Percentiles rank a stretch among this genome's conserved stretches.
Conservation (phyloP, 441 rosid species). For the Jatropha multifida region DNA sequence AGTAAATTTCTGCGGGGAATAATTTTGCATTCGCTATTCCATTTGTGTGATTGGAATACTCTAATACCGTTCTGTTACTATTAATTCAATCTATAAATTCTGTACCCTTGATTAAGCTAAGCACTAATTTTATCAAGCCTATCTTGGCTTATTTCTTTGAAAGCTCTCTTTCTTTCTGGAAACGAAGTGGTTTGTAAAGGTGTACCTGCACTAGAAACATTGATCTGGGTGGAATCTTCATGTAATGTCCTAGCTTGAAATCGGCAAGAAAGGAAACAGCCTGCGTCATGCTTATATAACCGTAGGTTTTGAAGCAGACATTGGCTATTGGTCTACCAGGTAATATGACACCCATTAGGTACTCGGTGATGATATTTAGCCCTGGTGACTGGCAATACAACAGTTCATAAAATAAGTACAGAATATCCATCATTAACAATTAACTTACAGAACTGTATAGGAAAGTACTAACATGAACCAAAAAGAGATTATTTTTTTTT, state of each 20-base stretch:
- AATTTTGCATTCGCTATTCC: too few species aligned
- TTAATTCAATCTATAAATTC: background rate
- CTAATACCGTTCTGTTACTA: background rate
- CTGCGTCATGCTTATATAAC: slow-evolving; percentile 62
- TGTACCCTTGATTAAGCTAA: background rate
- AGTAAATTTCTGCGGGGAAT: background rate
- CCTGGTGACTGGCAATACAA: slow-evolving; percentile 36
- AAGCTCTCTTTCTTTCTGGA: background rate
- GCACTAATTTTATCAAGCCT: background rate
- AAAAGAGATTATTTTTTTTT: background rate
- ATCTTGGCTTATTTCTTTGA: background rate
- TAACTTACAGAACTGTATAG: background rate
- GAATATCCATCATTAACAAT: background rate
- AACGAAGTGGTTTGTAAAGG: background rate
- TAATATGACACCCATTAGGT: slow-evolving; percentile 46
- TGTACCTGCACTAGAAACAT: slow-evolving; percentile 62
- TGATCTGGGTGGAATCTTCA: slow-evolving; percentile 66
- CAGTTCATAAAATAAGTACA: background rate
- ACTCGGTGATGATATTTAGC: slow-evolving; percentile 56
- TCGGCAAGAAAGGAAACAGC: slow-evolving; percentile 55
- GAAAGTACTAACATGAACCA: background rate
- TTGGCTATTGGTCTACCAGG: slow-evolving; percentile 64
- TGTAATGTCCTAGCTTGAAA: slow-evolving; percentile 68
- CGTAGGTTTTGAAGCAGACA: slow-evolving; percentile 61
- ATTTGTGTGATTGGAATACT: background rate